Evolutionary conservation across 805 yeast species (phyloP), one percentile per base, ranked within the genome.

Genomic region (Candida nitratophila): DNA sequence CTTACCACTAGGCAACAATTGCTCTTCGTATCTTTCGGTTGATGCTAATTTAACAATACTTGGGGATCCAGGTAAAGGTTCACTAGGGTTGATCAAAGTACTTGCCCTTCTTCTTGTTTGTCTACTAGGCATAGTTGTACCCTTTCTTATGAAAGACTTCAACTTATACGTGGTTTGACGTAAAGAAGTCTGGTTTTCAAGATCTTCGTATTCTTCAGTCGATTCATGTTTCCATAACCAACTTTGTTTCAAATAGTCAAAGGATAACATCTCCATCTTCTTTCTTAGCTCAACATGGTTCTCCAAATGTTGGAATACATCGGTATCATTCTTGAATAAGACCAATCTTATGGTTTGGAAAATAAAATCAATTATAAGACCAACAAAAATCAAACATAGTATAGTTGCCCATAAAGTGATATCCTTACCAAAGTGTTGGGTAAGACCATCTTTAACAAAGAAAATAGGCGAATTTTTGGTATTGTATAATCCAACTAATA

Each of bases 341-440:
- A 77, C 71, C 24, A 68, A 69, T 49, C 80, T 75, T 38, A 80
- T 52, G 1, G 81, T 73, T 50, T 83, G 80, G 42, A 79, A 59
- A 5, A 83, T 56, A 34, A 86, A 62, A 58, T 93, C 98, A 47
- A 85, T 65, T 33, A 80, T 61, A 14, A 86, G 51, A 2, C 91
- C 84, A 43, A 86, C 67, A 0, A 76, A 64, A 1, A 70, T 60
- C 17, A 85, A 58, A 1, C 81, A 71, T 27, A 87, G 56, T 30
- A 86, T 64, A 0, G 87, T 63, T 1, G 87, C 86, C 98, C 98
- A 93, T 79, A 89, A 91, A 1, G 86, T 73, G n/a, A 70, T 60
- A 57, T 93, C 97, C 19, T 51, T 63, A 20, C 98, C 98, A 66
- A 87, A 88, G 42, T 78, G 78, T 40, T 79, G 63, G 46, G 73